phyloP scores from a whole-genome alignment of 768 basidiomycete genomes.

The Leccinum aurantiacum region DNA sequence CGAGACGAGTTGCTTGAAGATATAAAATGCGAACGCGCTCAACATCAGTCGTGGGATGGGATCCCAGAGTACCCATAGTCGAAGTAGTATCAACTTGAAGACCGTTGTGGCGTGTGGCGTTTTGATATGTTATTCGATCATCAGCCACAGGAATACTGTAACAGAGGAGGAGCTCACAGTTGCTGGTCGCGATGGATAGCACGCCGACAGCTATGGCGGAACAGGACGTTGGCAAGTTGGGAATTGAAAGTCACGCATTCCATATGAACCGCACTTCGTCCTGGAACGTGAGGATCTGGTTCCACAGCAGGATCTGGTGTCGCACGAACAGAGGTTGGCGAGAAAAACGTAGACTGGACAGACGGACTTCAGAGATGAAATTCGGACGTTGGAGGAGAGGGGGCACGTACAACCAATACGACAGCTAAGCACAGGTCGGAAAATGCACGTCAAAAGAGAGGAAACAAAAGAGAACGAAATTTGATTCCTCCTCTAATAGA shows the following conservation, averaged over 20 bases:
- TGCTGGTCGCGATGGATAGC: constrained; percentile 24
- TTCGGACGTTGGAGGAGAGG: neutral
- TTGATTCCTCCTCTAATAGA: neutral
- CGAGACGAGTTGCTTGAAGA: constrained; percentile 30
- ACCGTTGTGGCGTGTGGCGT: no score
- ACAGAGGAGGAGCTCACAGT: no score
- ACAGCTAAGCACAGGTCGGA: constrained; percentile 12
- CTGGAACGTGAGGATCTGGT: constrained; percentile 33
- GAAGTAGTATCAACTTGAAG: constrained; percentile 28
- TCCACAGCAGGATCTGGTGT: constrained; percentile 33
- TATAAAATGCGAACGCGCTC: constrained; percentile 29
- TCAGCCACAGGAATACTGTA: no score
- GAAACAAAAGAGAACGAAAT: neutral
- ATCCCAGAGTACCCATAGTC: constrained; percentile 40
- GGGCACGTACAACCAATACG: constrained; percentile 24
- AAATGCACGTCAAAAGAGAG: neutral
- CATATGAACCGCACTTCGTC: constrained; percentile 37
- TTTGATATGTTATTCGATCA: no score
- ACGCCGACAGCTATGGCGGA: neutral
- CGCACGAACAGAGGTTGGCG: neutral
- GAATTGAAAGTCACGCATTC: constrained; percentile 16
- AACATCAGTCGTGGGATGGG: constrained; percentile 28
- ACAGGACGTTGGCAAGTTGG: no score
- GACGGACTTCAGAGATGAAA: neutral
- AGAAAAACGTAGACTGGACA: neutral